Base-by-base conservation (phyloP, 495 filamentous ascomycete species). In the Lophiostoma macrostomum region DNA sequence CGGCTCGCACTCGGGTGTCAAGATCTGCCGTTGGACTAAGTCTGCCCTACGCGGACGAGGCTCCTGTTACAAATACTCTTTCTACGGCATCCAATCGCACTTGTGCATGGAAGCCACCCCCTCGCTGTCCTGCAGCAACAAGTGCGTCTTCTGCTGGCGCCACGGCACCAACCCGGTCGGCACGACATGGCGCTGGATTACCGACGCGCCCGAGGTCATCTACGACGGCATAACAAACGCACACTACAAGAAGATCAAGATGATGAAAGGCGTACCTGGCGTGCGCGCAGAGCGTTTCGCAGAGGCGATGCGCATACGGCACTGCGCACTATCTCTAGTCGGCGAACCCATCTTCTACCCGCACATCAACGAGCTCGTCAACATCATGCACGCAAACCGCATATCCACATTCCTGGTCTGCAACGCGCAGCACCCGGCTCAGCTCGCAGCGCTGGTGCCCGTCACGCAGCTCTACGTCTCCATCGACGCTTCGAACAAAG, bases 311-410 rank as follows among this genome's bases (percentile, higher is more conserved):
- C 78, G 82, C 23, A 94, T 97, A 55, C 79, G 87, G 1, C 91
- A 97, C 69, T 97, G 91, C 67, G 91, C 91, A 0, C 74, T 97
- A 18, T 86, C 80, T 63, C 76, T 97, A 35, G 91, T 97, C 30
- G 91, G 91, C 50, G 91, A 97, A 67, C 91, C 91, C 5, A 95
- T 97, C 58, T 97, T 96, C 77, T 97, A 97, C 68, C 91, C 91
- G 18, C 84, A 91, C 68, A 97, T 97, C 73, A 96, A 97, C 69
- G 84, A 85, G 56, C 90, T 97, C 64, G 68, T 91, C 1, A 77
- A 75, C 32, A 73, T 96, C 72, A 74, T 97, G 51, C 91, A 97
- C 70, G 71, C 62, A 16, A 87, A 93, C 65, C 86, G 80, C 65
- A 95, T 97, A 61, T 94, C 88, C 13, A 91, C 84, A 37, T 97